Conservation (phyloP, 2,329 filamentous ascomycete genomes). For the Ophiostoma perfectum region DNA sequence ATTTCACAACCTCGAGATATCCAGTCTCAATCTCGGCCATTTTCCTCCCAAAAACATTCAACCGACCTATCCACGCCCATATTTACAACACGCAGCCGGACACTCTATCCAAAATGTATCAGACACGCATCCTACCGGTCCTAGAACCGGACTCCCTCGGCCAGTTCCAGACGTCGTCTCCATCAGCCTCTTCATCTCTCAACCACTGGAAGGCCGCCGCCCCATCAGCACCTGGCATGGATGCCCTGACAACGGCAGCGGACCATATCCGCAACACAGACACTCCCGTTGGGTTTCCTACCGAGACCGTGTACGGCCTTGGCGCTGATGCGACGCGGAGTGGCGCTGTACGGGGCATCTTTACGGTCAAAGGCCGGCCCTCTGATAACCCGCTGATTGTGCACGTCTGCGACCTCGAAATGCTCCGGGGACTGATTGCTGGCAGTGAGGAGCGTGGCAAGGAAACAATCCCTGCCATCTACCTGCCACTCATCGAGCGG, state of each 20-base stretch:
- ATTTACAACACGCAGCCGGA: neutral
- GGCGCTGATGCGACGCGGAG: constrained; percentile 92
- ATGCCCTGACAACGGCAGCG: constrained; percentile 58
- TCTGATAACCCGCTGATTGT: constrained; percentile 95
- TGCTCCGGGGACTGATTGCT: constrained; percentile 60
- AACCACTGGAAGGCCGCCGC: constrained; percentile 39
- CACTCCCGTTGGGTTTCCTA: constrained; percentile 87
- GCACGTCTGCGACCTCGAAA: constrained; percentile 75
- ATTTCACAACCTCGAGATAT: neutral
- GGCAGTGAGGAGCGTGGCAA: neutral
- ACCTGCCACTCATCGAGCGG: constrained; percentile 66
- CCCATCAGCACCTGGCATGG: constrained; percentile 32
- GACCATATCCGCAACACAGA: constrained; percentile 58
- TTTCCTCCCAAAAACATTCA: neutral
- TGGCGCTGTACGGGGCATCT: constrained; percentile 82
- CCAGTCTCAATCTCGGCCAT: neutral
- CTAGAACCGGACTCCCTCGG: constrained; percentile 24
- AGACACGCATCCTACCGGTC: constrained; percentile 28
- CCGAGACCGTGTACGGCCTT: constrained; percentile 94
- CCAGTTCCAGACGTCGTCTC: constrained; percentile 20
- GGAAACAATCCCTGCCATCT: constrained; percentile 63
- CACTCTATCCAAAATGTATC: constrained; percentile 20
- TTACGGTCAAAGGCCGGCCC: constrained; percentile 80
- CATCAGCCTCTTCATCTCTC: constrained; percentile 12
- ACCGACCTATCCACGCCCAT: neutral